Evolutionary conservation across 129 eudicot genomes (phyloP), one percentile per base, ranked within the genome.

Genomic region (Smallanthus sonchifolius): DNA sequence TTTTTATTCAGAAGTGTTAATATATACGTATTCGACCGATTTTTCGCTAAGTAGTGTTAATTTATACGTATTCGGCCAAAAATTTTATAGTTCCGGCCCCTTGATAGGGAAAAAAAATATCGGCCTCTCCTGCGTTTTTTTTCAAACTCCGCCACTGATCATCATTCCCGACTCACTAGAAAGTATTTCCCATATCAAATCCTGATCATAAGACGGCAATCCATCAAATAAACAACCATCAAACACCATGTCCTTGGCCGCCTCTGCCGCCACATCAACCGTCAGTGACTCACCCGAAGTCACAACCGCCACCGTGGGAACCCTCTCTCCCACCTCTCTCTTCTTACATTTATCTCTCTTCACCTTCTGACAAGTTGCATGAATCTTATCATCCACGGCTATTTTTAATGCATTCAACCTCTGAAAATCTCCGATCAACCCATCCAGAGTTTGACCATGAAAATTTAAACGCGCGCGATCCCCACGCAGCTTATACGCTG

Each of bases 401-500:
- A 24, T 66, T 80, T 81, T 93, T 62, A 90, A 47, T 5, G 86
- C 87, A 30, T 74, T 81, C 64, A 90, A 60, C 79, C 80, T 81
- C 16, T 84, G 74, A 0, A 73, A 65, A 68, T 90, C 98, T 16
- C 91, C 94, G 30, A 70, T 77, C 7, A 90, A 44, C 16, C 95
- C 91, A 16, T 90, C 8, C 44, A 77, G 75, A 59, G 78, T 78
- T 10, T 81, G 87, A 74, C 90, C 98, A 5, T 75, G 74, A 59
- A 93, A 93, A 60, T 93, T 93, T 70, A 93, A 60, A 4, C 87
- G 80, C 0, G 98, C 95, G 47, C 90, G 88, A 69, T 90, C 95
- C 0, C 98, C 98, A 0, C 96, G 92, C 2, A 93, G 87, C 89
- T 87, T 93, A 73, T 87, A 87, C 4, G 98, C 98, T 6, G 98